Evolutionary conservation across 192 early-diverging fungal genomes (phyloP).

Genomic region (Entomortierella chlamydospora): DNA sequence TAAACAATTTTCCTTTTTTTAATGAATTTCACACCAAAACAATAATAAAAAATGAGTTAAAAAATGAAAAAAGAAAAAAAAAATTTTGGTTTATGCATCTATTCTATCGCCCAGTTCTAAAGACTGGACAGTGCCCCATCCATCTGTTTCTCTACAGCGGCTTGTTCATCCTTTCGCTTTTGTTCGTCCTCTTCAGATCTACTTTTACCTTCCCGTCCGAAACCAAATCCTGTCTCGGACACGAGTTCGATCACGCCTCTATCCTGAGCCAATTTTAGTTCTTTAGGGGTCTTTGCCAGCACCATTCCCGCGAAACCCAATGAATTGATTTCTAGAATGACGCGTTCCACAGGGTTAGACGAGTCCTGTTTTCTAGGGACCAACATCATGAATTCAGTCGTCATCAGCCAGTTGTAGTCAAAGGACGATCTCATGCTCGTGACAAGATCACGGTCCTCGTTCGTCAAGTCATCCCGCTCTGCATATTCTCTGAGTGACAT

Average conservation of each 20-base stretch:
- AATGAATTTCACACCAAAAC: too few relatives aligned
- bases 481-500: slow-evolving; percentile 57
- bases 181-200: slow-evolving; percentile 15
- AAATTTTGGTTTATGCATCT: background rate
- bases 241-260: slow-evolving; percentile 40
- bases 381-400: slow-evolving; percentile 65
- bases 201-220: background rate
- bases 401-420: slow-evolving; percentile 68
- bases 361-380: slow-evolving; percentile 58
- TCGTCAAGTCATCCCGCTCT: slow-evolving; percentile 20
- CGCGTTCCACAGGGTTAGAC: slow-evolving; percentile 14
- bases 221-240: slow-evolving; percentile 39
- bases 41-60: background rate
- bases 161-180: slow-evolving; percentile 12
- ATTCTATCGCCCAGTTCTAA: background rate
- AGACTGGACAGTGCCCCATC: slow-evolving; percentile 14
- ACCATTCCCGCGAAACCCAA: slow-evolving; percentile 65
- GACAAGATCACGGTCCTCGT: slow-evolving; percentile 9
- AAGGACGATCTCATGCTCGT: slow-evolving; percentile 10
- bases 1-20: too few relatives aligned
- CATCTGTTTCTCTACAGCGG: slow-evolving; percentile 26
- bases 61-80: background rate
- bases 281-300: slow-evolving; percentile 54
- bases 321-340: slow-evolving; percentile 59
- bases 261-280: slow-evolving; percentile 49